Percentiles rank a stretch among this genome's conserved stretches.
Evolutionary conservation across 305 asterid species (phyloP).

Genomic region (Ilex paraguariensis): DNA sequence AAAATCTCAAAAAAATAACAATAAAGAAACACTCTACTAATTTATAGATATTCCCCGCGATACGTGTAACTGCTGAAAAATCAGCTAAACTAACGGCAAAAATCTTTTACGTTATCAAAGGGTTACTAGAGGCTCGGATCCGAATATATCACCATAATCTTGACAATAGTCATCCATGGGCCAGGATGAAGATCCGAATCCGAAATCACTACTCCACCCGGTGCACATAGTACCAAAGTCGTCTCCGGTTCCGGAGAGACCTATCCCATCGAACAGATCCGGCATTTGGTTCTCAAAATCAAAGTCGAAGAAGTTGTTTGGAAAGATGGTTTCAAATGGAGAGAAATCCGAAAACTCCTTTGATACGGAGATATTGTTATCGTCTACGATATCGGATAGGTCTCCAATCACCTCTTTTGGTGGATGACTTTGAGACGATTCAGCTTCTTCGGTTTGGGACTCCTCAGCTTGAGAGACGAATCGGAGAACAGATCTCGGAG

Average conservation of each 20-base stretch:
- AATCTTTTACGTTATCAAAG: slow-evolving; percentile 18
- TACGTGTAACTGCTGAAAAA: slow-evolving; percentile 31
- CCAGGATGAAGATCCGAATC: slow-evolving; percentile 41
- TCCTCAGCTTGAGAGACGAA: slow-evolving; percentile 27
- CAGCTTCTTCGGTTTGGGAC: slow-evolving; percentile 31
- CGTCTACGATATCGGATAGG: neutral
- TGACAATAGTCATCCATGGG: slow-evolving; percentile 54
- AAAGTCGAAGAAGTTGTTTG: slow-evolving; percentile 30
- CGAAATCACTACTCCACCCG: slow-evolving; percentile 44
- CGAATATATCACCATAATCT: slow-evolving; percentile 71
- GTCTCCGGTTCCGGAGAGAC: slow-evolving; percentile 31
- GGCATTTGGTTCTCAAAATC: slow-evolving; percentile 35
- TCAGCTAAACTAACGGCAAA: slow-evolving; percentile 14
- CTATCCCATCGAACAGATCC: slow-evolving; percentile 41
- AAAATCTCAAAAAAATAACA: neutral
- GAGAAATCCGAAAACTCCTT: slow-evolving; percentile 30
- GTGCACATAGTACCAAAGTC: slow-evolving; percentile 26
- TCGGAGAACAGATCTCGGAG: slow-evolving; percentile 81
- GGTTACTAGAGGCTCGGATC: slow-evolving; percentile 76
- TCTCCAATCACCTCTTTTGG: neutral
- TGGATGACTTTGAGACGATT: slow-evolving; percentile 20
- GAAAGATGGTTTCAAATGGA: slow-evolving; percentile 27
- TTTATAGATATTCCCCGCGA: slow-evolving; percentile 7
- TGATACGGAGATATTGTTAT: slow-evolving; percentile 13
- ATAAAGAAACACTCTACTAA: slow-evolving; percentile 1